These are phyloP conservation scores for Fusarium begoniae DNA, from an alignment of 2,329 filamentous ascomycete genomes.

Conservation along the genomic window DNA sequence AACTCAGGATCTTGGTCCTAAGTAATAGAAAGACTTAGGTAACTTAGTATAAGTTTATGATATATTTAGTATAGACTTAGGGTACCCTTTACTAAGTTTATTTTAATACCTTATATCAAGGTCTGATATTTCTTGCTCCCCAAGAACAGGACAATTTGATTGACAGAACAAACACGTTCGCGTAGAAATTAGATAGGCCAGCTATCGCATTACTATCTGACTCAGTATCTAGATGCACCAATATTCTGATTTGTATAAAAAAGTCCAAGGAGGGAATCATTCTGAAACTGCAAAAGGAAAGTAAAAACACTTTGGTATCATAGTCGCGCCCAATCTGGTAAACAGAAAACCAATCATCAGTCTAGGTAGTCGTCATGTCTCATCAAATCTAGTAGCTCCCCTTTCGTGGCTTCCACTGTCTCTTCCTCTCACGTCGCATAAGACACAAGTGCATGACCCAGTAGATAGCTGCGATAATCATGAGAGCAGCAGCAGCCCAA, in stretches of 20 bases:
- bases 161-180: background rate
- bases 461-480: slow-evolving; percentile 52
- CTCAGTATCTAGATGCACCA: background rate
- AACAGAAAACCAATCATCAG: slow-evolving; percentile 13
- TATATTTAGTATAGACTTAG: background rate
- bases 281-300: slow-evolving; percentile 12
- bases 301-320: slow-evolving; percentile 34
- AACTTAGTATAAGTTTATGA: background rate
- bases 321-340: slow-evolving; percentile 14
- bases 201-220: slow-evolving; percentile 34
- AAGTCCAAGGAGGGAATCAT: background rate
- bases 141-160: no score
- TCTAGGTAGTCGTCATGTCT: slow-evolving; percentile 16
- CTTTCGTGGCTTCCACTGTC: slow-evolving; percentile 42
- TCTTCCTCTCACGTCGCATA: slow-evolving; percentile 42
- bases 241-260: slow-evolving; percentile 4
- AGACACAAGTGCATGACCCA: slow-evolving; percentile 52
- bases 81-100: background rate
- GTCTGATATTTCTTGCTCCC: background rate
- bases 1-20: background rate
- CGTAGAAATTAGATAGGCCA: slow-evolving; percentile 16
- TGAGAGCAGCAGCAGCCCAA: slow-evolving; percentile 59
- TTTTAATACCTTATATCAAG: background rate
- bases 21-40: no score
- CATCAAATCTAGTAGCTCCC: slow-evolving; percentile 38